Conservation (phyloP, 768 basidiomycete genomes). For the Roridomyces roridus region DNA sequence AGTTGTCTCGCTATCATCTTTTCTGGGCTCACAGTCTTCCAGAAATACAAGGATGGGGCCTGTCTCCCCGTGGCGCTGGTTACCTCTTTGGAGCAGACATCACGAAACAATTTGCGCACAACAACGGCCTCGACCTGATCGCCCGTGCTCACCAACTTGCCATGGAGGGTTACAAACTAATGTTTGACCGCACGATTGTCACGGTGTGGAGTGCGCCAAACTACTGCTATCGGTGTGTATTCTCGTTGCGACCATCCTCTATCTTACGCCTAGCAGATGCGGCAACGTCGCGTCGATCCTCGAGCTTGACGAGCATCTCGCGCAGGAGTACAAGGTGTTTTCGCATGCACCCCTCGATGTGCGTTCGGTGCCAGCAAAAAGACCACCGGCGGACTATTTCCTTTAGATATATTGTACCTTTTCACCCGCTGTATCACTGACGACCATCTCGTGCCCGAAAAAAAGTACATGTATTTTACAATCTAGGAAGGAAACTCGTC, state of each 20-base stretch:
- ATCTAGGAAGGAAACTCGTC: too few species aligned
- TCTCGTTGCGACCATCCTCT: conserved; percentile 1
- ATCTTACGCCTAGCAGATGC: conserved; percentile 58
- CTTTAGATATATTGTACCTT: conserved; percentile 43
- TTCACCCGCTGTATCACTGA: too few species aligned
- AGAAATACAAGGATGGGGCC: conserved; percentile 95
- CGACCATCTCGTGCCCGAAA: too few species aligned
- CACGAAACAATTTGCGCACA: conserved; percentile 87
- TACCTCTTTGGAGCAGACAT: conserved; percentile 95
- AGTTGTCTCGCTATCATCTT: background rate
- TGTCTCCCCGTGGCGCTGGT: conserved; percentile 97
- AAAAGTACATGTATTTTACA: too few species aligned
- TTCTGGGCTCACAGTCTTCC: background rate
- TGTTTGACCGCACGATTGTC: conserved; percentile 95
- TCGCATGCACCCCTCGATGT: conserved; percentile 87
- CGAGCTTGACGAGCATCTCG: conserved; percentile 90
- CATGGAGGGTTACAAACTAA: conserved; percentile 97
- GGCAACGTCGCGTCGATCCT: conserved; percentile 96
- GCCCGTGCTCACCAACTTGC: conserved; percentile 97
- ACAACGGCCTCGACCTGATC: conserved; percentile 93
- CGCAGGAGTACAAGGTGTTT: conserved; percentile 97
- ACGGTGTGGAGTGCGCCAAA: conserved; percentile 99
- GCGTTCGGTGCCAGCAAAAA: conserved; percentile 80
- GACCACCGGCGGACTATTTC: conserved; percentile 89
- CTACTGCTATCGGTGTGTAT: conserved; percentile 91